phyloP scores from a whole-genome alignment of 208 protist species.

The Trypanosoma lewisi region DNA sequence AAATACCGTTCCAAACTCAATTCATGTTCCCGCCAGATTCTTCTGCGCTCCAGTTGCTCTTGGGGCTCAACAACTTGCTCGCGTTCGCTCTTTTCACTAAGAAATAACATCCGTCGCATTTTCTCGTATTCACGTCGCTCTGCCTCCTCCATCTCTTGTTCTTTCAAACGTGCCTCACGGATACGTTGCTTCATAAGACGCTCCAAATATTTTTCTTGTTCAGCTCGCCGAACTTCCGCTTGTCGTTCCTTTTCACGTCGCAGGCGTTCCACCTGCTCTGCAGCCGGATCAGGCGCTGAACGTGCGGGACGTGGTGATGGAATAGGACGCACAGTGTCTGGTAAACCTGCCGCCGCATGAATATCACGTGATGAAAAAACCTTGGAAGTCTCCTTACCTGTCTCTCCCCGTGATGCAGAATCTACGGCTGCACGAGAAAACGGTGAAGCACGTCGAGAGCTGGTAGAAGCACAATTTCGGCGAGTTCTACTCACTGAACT shows the following conservation, averaged over 20 bases:
- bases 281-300: background rate
- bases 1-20: slow-evolving; percentile 2
- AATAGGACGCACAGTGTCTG: background rate
- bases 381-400: background rate
- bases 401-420: background rate
- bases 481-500: slow-evolving; percentile 23
- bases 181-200: slow-evolving; percentile 26
- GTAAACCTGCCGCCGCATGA: background rate
- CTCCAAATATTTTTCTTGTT: slow-evolving; percentile 33
- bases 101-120: slow-evolving; percentile 21
- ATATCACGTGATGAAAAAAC: background rate
- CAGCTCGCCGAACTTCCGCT: slow-evolving; percentile 2
- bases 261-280: slow-evolving; percentile 1
- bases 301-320: slow-evolving; percentile 2
- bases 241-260: slow-evolving; percentile 14
- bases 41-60: slow-evolving; percentile 48
- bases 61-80: slow-evolving; percentile 63
- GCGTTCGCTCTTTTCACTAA: slow-evolving; percentile 49
- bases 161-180: slow-evolving; percentile 18
- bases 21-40: slow-evolving; percentile 37
- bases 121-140: slow-evolving; percentile 6
- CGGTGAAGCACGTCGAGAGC: slow-evolving; percentile 19
- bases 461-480: slow-evolving; percentile 5
- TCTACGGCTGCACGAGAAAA: background rate
- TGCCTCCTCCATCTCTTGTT: slow-evolving; percentile 11